A percentile compares a stretch with the other conserved stretches of the same genome.
phyloP scores from a whole-genome alignment of 192 early-diverging fungal species.

The Gigaspora rosea region DNA sequence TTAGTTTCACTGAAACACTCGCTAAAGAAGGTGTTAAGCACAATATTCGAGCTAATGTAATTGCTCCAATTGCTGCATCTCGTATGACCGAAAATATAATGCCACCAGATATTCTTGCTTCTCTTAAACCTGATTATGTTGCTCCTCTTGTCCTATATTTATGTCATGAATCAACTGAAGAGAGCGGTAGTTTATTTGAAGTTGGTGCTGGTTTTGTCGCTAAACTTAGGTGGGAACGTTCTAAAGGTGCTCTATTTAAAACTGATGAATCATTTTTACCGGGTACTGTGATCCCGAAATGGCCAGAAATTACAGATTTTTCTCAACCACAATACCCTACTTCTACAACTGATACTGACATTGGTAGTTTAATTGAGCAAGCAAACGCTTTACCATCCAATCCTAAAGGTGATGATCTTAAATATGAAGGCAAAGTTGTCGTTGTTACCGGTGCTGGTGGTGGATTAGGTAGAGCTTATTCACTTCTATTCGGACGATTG shows the following conservation, averaged over 20 bases:
- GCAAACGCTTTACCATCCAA: slow-evolving; percentile 71
- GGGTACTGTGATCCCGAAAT: slow-evolving; percentile 75
- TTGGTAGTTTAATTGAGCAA: slow-evolving; percentile 74
- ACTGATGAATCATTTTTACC: slow-evolving; percentile 85
- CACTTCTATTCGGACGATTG: slow-evolving; percentile 83
- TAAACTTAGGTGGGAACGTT: slow-evolving; percentile 91
- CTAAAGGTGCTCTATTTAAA: slow-evolving; percentile 88
- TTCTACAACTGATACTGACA: slow-evolving; percentile 80
- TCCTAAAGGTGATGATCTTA: slow-evolving; percentile 58
- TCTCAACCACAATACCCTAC: slow-evolving; percentile 64
- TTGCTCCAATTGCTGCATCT: slow-evolving; percentile 96
- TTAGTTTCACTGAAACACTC: slow-evolving; percentile 88
- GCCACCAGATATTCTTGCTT: slow-evolving; percentile 93
- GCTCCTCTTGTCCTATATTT: slow-evolving; percentile 93
- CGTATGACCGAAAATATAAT: slow-evolving; percentile 97
- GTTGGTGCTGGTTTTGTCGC: slow-evolving; percentile 94
- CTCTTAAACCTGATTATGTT: slow-evolving; percentile 97
- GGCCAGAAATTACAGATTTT: slow-evolving; percentile 76
- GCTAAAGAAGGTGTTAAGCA: slow-evolving; percentile 93
- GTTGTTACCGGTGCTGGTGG: slow-evolving; percentile 96
- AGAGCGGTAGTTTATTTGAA: slow-evolving; percentile 91
- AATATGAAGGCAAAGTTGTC: slow-evolving; percentile 81
- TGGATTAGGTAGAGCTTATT: slow-evolving; percentile 88
- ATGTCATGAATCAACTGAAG: slow-evolving; percentile 81
- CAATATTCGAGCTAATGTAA: slow-evolving; percentile 91